A percentile compares a stretch with the other conserved stretches of the same genome.
Evolutionary conservation across 345 rosid species (phyloP).

Genomic region (Gossypium australe): DNA sequence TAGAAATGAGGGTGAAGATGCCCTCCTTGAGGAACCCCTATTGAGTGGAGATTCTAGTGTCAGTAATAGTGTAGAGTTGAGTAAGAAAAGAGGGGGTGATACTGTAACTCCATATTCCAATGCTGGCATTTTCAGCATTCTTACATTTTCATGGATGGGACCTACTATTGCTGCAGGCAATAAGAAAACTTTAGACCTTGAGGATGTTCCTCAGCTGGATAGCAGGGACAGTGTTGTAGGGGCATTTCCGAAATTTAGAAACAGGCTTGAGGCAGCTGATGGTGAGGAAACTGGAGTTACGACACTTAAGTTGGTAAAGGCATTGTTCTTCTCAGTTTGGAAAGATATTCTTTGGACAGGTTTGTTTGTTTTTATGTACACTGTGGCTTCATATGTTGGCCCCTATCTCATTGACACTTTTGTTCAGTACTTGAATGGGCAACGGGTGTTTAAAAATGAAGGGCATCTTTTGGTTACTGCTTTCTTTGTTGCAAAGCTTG

Average conservation of each 20-base stretch:
- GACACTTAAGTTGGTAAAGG: constrained; percentile 28
- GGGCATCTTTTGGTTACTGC: constrained; percentile 37
- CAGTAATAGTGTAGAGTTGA: constrained; percentile 11
- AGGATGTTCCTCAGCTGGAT: constrained; percentile 46
- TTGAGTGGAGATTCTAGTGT: constrained; percentile 18
- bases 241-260: constrained; percentile 19
- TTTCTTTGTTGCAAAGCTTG: constrained; percentile 44
- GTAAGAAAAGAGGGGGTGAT: constrained; percentile 18
- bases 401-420: constrained; percentile 43
- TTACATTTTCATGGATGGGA: constrained; percentile 42
- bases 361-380: constrained; percentile 20
- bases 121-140: constrained; percentile 31
- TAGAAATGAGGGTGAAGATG: not conserved
- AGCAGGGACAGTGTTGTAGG: constrained; percentile 24
- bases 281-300: constrained; percentile 23
- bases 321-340: constrained; percentile 26
- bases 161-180: constrained; percentile 33
- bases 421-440: constrained; percentile 42
- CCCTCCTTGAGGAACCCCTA: constrained; percentile 38
- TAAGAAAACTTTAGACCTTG: constrained; percentile 31
- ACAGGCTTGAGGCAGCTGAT: constrained; percentile 26
- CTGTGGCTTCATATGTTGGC: constrained; percentile 33
- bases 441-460: constrained; percentile 27
- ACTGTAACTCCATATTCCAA: constrained; percentile 27
- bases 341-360: constrained; percentile 25